A percentile compares a stretch with the other conserved stretches of the same genome.
Evolutionary conservation across 495 filamentous ascomycete species (phyloP).

Genomic region (Penicillium canescens): DNA sequence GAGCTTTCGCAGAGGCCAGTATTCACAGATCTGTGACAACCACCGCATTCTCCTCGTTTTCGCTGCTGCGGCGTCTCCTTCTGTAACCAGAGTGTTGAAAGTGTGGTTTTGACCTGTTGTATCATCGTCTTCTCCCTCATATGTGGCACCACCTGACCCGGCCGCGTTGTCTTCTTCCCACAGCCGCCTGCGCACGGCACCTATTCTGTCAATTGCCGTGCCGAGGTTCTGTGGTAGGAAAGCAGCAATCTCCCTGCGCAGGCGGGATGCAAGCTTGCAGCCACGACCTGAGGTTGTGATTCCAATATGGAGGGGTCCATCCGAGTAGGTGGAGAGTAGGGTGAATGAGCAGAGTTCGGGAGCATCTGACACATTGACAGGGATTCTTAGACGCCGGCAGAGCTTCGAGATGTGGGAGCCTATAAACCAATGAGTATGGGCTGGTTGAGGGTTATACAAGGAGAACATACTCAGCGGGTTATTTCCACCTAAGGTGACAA

Average conservation of each 20-base stretch:
- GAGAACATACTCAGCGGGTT: conserved; percentile 50
- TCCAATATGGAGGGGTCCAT: conserved; percentile 92
- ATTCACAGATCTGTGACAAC: conserved; percentile 96
- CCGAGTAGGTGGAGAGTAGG: conserved; percentile 81
- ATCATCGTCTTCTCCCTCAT: conserved; percentile 76
- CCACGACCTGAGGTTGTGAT: conserved; percentile 95
- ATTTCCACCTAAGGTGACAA: conserved; percentile 69
- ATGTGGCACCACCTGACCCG: conserved; percentile 40
- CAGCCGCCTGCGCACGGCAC: conserved; percentile 71
- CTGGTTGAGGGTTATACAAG: not conserved
- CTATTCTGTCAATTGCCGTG: conserved; percentile 73
- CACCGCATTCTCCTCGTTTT: conserved; percentile 86
- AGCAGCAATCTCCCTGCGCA: conserved; percentile 82
- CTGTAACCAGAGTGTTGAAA: conserved; percentile 80
- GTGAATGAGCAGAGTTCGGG: conserved; percentile 89
- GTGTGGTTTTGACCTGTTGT: conserved; percentile 75
- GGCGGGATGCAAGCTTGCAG: conserved; percentile 90
- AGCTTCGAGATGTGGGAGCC: conserved; percentile 69
- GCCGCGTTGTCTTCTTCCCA: conserved; percentile 75
- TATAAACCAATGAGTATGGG: conserved; percentile 22
- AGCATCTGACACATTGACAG: conserved; percentile 89
- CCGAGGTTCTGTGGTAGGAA: conserved; percentile 81
- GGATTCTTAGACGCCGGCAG: conserved; percentile 79
- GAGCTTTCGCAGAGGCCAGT: conserved; percentile 87
- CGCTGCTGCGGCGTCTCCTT: conserved; percentile 69